Base-by-base conservation (phyloP, 2,329 filamentous ascomycete species). In the Aspergillus tamarii region DNA sequence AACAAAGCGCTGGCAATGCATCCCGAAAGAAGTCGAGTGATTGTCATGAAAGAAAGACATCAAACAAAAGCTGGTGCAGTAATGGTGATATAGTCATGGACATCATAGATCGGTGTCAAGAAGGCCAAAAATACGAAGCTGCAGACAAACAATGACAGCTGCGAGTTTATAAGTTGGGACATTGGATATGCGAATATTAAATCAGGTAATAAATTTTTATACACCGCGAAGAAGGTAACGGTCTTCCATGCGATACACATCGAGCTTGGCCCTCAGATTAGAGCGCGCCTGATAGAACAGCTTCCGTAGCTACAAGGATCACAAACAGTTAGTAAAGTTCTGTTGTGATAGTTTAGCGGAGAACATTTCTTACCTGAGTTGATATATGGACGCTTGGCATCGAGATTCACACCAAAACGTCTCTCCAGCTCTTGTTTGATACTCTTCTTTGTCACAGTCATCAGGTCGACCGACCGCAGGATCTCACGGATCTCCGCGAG, bases 391-490 rank as follows among this genome's bases (percentile, higher is more conserved):
- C 94, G 90, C 85, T 92, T 96, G 60, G 89, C 84, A 76, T 98
- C 94, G 64, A 99, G 85, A 64, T 89, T 87, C 67, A 96, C 89
- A 66, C 91, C 92, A 74, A 99, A 99, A 66, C 94, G 87, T 73
- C 89, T 88, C 84, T 99, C 95, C 63, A 99, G 82, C 82, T 99
- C 95, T 70, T 87, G 82, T 85, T 98, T 98, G 80, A 99, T 91
- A 72, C 91, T 93, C 88, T 99, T 99, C 88, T 99, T 99, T 69
- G 95, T 99, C 50, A 99, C 92, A 5, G 88, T 94, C 95, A 99
- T 99, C 74, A 99, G 82, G 80, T 99, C 95, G 2, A 93, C 94
- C 14, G 91, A 96, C 70, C 89, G 87, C 66, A 99, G 83, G 67
- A 99, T 97, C 74, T 97, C 93, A 58, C 95, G 88, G 72, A 99